Percentiles rank a stretch among this genome's conserved stretches.
phyloP scores from a whole-genome alignment of 768 basidiomycete species.

The Lenzites betulinus region DNA sequence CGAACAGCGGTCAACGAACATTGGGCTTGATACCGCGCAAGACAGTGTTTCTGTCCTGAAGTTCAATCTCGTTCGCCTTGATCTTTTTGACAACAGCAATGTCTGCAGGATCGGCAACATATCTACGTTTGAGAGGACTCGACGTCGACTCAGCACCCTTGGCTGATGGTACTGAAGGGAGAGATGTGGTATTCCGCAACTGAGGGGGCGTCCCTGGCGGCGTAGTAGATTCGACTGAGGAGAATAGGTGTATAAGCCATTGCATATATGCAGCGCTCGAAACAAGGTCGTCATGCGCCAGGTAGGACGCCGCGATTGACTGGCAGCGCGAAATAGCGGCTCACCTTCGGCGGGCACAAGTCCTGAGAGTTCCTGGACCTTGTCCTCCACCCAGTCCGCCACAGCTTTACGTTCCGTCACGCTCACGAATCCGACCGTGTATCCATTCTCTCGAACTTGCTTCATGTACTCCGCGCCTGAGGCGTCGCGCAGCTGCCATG shows the following conservation, averaged over 20 bases:
- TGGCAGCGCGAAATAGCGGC: not conserved
- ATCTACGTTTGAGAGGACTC: slow-evolving; percentile 69
- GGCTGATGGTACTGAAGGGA: slow-evolving; percentile 22
- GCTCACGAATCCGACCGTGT: slow-evolving; percentile 77
- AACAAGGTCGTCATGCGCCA: too few relatives aligned
- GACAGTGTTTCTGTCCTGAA: slow-evolving; percentile 81
- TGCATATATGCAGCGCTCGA: not conserved
- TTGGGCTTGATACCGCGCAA: slow-evolving; percentile 82
- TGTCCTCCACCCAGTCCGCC: slow-evolving; percentile 78
- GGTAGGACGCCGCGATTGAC: not conserved
- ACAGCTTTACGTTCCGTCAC: slow-evolving; percentile 86
- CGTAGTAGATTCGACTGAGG: slow-evolving; percentile 55
- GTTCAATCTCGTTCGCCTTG: slow-evolving; percentile 70
- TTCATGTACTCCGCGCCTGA: slow-evolving; percentile 87
- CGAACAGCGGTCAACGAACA: slow-evolving; percentile 46
- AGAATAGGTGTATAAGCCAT: slow-evolving; percentile 36
- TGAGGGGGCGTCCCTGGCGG: slow-evolving; percentile 59
- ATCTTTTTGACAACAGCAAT: slow-evolving; percentile 88
- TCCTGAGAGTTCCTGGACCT: slow-evolving; percentile 38
- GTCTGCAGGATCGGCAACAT: slow-evolving; percentile 77
- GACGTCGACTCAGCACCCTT: slow-evolving; percentile 31
- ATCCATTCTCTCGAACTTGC: slow-evolving; percentile 72
- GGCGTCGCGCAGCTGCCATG: slow-evolving; percentile 75
- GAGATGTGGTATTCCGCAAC: slow-evolving; percentile 10
- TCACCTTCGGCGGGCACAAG: slow-evolving; percentile 10